Percentiles rank a stretch among this genome's conserved stretches.
Evolutionary conservation across 2,329 filamentous ascomycete species (phyloP).

Genomic region (Kalaharituber pfeilii): DNA sequence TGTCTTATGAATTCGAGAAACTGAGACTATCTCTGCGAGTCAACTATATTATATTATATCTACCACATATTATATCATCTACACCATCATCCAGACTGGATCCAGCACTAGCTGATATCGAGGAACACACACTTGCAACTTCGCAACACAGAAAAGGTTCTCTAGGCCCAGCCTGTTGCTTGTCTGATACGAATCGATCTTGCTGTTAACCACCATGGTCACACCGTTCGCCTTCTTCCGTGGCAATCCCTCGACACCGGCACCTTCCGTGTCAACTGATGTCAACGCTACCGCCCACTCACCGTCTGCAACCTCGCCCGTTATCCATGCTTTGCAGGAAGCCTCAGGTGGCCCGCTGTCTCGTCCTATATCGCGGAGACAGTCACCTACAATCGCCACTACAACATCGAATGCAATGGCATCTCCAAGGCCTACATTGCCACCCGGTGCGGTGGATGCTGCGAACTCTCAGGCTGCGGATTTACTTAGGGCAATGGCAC

Average conservation of each 20-base stretch:
- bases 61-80: no score
- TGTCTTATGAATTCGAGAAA: no score
- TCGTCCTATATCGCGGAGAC: conserved; percentile 13
- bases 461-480: conserved; percentile 20
- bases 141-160: no score
- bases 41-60: no score
- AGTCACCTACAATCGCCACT: conserved; percentile 19
- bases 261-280: conserved; percentile 13
- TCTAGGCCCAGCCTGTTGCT: no score
- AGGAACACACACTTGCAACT: no score
- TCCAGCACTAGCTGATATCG: no score
- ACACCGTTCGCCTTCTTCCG: conserved; percentile 18
- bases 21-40: no score
- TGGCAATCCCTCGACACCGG: conserved; percentile 10
- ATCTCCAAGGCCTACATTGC: conserved; percentile 20
- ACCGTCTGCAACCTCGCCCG: conserved; percentile 12
- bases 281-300: conserved; percentile 10
- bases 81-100: no score
- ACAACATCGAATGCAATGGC: conserved; percentile 20
- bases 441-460: conserved; percentile 17
- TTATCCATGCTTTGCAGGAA: conserved; percentile 6
- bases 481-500: conserved; percentile 21
- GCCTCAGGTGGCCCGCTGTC: neutral
- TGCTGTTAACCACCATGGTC: conserved; percentile 12
- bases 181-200: no score